These are phyloP conservation scores for Acacia melanoxylon DNA, from an alignment of 306 rosid genomes.

Conservation along the genomic window DNA sequence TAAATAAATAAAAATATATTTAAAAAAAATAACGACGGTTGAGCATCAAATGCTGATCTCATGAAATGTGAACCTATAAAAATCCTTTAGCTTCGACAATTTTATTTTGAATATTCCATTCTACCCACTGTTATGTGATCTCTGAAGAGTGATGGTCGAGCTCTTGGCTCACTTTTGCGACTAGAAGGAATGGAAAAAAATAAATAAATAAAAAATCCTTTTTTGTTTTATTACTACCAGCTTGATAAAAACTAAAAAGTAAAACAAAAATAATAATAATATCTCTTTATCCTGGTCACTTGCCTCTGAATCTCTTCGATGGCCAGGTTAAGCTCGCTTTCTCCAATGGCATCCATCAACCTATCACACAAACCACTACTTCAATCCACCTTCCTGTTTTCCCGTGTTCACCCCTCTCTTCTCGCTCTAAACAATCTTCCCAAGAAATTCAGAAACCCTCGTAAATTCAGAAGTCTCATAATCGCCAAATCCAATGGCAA, in stretches of 20 bases:
- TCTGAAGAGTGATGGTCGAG: too few relatives aligned
- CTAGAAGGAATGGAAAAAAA: neutral
- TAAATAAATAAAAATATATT: too few relatives aligned
- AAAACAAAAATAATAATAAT: neutral
- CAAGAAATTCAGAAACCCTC: conserved; percentile 36
- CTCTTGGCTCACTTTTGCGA: too few relatives aligned
- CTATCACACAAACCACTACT: conserved; percentile 50
- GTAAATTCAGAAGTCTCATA: conserved; percentile 35
- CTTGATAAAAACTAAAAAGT: neutral
- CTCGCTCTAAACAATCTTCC: conserved; percentile 35
- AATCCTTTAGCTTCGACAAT: too few relatives aligned
- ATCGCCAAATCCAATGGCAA: conserved; percentile 64
- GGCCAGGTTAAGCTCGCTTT: conserved; percentile 48
- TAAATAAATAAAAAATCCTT: neutral
- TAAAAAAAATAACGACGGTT: too few relatives aligned
- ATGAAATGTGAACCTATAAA: too few relatives aligned
- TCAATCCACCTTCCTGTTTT: conserved; percentile 39
- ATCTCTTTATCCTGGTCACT: neutral
- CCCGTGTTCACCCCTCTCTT: conserved; percentile 28
- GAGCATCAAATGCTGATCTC: too few relatives aligned
- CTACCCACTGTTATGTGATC: too few relatives aligned
- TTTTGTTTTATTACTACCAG: neutral
- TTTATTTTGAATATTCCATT: too few relatives aligned
- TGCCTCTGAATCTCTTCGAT: conserved; percentile 8
- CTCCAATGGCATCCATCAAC: conserved; percentile 26